Evolutionary conservation across 495 filamentous ascomycete genomes (phyloP).

Genomic region (Penicillium maclennaniae): DNA sequence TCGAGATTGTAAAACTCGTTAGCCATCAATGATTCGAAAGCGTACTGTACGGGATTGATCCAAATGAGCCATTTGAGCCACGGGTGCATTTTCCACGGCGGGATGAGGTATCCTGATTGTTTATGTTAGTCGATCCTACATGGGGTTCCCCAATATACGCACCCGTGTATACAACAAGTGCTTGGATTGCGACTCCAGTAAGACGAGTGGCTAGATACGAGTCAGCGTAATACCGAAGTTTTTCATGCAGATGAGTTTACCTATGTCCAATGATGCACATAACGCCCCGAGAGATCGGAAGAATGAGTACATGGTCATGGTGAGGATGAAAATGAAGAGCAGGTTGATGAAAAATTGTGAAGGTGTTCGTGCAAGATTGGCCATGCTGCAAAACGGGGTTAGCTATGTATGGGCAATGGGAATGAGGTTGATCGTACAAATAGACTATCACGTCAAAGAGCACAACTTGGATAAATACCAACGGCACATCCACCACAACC

Average conservation of each 20-base stretch:
- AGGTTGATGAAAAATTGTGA: slow-evolving; percentile 83
- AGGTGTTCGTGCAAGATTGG: slow-evolving; percentile 60
- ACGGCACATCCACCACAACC: slow-evolving; percentile 69
- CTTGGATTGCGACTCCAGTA: slow-evolving; percentile 59
- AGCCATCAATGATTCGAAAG: slow-evolving; percentile 63
- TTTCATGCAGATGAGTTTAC: slow-evolving; percentile 15
- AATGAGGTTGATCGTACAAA: slow-evolving; percentile 40
- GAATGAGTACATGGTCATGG: slow-evolving; percentile 75
- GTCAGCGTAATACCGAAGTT: neutral
- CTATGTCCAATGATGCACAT: slow-evolving; percentile 57
- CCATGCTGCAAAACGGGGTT: slow-evolving; percentile 33
- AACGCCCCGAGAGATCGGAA: slow-evolving; percentile 71
- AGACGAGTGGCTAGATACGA: slow-evolving; percentile 51
- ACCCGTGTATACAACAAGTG: slow-evolving; percentile 70
- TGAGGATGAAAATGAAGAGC: slow-evolving; percentile 56
- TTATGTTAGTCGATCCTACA: neutral
- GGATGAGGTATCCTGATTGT: slow-evolving; percentile 64
- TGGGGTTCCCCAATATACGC: neutral
- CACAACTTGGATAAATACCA: slow-evolving; percentile 64
- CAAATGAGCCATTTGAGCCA: slow-evolving; percentile 79
- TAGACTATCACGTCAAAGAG: slow-evolving; percentile 76
- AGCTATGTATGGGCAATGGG: slow-evolving; percentile 12
- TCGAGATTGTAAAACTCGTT: slow-evolving; percentile 53
- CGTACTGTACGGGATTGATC: slow-evolving; percentile 74
- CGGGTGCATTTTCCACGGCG: slow-evolving; percentile 66